Percentiles rank a stretch among this genome's conserved stretches.
Evolutionary conservation across 2,329 filamentous ascomycete genomes (phyloP).

Genomic region (Fusarium sp.): DNA sequence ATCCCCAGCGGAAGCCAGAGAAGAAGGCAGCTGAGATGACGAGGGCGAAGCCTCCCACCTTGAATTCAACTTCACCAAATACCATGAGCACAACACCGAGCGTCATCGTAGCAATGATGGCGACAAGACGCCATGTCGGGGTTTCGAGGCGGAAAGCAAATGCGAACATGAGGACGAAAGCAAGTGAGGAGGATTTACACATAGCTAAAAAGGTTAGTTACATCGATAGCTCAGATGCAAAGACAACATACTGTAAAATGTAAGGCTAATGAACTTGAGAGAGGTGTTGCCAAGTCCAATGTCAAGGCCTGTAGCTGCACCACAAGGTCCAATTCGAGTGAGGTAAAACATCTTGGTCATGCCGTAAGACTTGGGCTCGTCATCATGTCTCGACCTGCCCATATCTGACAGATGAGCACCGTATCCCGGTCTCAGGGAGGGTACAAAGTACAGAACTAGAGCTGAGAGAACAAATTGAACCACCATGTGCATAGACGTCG

Average conservation of each 20-base stretch:
- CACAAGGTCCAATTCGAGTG: constrained; percentile 91
- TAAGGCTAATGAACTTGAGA: constrained; percentile 94
- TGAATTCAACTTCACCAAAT: constrained; percentile 91
- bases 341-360: constrained; percentile 94
- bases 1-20: constrained; percentile 95
- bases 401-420: constrained; percentile 58
- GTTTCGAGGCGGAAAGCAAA: constrained; percentile 92
- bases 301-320: constrained; percentile 91
- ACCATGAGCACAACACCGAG: constrained; percentile 98
- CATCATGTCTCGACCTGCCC: constrained; percentile 63
- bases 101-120: constrained; percentile 93
- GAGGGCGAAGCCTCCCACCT: constrained; percentile 85
- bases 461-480: constrained; percentile 88
- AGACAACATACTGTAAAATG: constrained; percentile 82
- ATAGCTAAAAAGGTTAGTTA: constrained; percentile 69
- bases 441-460: constrained; percentile 83
- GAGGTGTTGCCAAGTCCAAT: constrained; percentile 97
- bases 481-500: constrained; percentile 93
- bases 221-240: background rate
- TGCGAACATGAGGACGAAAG: constrained; percentile 94
- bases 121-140: constrained; percentile 85
- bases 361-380: constrained; percentile 66
- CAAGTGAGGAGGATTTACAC: constrained; percentile 97
- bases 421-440: constrained; percentile 78
- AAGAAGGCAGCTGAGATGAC: constrained; percentile 96